A percentile compares a stretch with the other conserved stretches of the same genome.
These are phyloP conservation scores for Ormosia emarginata DNA, from an alignment of 306 rosid species.

Conservation along the genomic window DNA sequence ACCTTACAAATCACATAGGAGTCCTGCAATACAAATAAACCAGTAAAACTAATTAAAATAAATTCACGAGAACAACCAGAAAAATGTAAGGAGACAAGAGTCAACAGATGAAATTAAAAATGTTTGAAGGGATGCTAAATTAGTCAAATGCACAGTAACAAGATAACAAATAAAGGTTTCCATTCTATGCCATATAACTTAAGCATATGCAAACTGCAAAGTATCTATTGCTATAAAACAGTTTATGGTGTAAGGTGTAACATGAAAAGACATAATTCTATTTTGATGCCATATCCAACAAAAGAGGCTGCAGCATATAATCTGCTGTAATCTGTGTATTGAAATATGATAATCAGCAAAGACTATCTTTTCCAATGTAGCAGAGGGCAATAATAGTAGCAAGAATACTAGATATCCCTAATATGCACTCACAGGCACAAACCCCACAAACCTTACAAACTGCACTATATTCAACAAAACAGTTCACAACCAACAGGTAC, in stretches of 20 bases:
- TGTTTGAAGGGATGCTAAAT: neutral
- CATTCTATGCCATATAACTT: neutral
- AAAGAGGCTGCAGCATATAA: neutral
- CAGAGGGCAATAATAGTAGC: neutral
- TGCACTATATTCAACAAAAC: neutral
- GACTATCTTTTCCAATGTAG: neutral
- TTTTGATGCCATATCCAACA: neutral
- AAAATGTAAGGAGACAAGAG: neutral
- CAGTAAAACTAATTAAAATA: constrained; percentile 19
- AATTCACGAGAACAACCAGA: neutral
- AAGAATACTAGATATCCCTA: neutral
- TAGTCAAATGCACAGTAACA: neutral
- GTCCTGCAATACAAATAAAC: constrained; percentile 49
- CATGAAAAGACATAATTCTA: neutral
- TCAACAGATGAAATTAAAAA: neutral
- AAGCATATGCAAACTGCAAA: neutral
- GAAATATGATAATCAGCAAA: neutral
- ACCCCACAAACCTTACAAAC: neutral
- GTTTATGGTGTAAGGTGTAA: neutral
- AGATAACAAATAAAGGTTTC: neutral
- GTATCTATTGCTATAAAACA: neutral
- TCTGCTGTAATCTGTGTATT: neutral
- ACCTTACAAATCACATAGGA: constrained; percentile 68
- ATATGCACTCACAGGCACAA: neutral
- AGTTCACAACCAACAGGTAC: neutral